Evolutionary conservation across 805 yeast species (phyloP), one percentile per base, ranked within the genome.

Genomic region (Myxozyma geophila): DNA sequence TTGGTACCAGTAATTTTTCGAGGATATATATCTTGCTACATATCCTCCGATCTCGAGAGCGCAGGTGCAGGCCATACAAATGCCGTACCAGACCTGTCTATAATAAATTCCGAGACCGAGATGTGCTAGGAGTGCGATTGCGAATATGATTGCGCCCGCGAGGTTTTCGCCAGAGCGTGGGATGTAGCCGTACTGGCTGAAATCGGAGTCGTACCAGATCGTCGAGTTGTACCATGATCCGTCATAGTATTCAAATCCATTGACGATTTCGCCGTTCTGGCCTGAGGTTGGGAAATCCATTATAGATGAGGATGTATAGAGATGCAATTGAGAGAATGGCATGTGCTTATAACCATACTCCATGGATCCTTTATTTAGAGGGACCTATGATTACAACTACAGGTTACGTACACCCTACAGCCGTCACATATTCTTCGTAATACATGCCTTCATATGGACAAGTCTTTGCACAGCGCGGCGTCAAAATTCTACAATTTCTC

Each of bases 71-170:
- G 81, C 72, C 75, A 87, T 83, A 19, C 89, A 81, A 1, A 78
- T 70, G 6, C 86, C 83, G 72, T 88, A 85, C 88, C 92, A 90
- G 80, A 83, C 81, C 67, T 87, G 89, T 50, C 77, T 79, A 66
- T 78, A 82, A 69, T 74, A 78, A 0, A 81, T 23, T 1, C 84
- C 85, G 2, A 82, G 70, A 1, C 67, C 70, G 1, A 79, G 64
- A 54, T 87, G 88, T 21, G 71, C 59, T 0, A 74, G 61, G 19
- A 84, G 74, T 10, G 82, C 74, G 0, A 87, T 37, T 2, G 80
- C 84, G 79, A 85, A 87, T 0, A 87, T 73, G 2, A 80, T 81
- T 1, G 85, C 74, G 70, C 87, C 83, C 0, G 85, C 82, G 12
- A 80, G 59, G 72, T 90, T 90, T 19, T 87, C 91, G 1, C 82